Evolutionary conservation across 306 rosid species (phyloP).

Genomic region (Fragaria nilgerrensis): DNA sequence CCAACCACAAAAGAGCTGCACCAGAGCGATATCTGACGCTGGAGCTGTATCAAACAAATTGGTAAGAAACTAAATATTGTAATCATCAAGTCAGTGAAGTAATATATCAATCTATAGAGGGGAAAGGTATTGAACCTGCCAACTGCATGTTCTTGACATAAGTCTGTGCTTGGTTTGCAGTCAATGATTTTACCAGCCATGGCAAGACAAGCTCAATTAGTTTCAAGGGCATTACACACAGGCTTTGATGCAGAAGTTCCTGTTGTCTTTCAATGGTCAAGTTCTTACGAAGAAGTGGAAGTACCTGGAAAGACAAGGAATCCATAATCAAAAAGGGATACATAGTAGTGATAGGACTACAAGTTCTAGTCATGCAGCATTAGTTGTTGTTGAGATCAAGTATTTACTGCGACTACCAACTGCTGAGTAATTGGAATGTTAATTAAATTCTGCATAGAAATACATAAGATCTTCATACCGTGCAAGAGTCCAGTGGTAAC

Average conservation of each 20-base stretch:
- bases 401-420: background rate
- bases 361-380: background rate
- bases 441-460: background rate
- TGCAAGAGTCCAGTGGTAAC: background rate
- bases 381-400: background rate
- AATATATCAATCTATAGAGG: background rate
- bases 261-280: conserved; percentile 66
- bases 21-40: conserved; percentile 64
- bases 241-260: conserved; percentile 73
- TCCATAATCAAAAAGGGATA: background rate
- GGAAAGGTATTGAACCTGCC: conserved; percentile 63
- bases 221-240: conserved; percentile 87
- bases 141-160: conserved; percentile 68
- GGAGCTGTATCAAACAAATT: conserved; percentile 55
- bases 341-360: background rate
- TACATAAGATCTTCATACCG: background rate
- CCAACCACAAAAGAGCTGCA: conserved; percentile 79
- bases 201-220: conserved; percentile 77
- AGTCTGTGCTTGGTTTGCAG: conserved; percentile 56
- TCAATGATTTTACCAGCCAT: conserved; percentile 71
- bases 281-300: conserved; percentile 80
- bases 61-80: conserved; percentile 21
- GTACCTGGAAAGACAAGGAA: conserved; percentile 54
- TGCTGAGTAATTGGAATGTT: background rate
- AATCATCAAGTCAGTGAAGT: background rate